Evolutionary conservation across 345 rosid species (phyloP), one percentile per base, ranked within the genome.

Genomic region (Eucalyptus curtisii): DNA sequence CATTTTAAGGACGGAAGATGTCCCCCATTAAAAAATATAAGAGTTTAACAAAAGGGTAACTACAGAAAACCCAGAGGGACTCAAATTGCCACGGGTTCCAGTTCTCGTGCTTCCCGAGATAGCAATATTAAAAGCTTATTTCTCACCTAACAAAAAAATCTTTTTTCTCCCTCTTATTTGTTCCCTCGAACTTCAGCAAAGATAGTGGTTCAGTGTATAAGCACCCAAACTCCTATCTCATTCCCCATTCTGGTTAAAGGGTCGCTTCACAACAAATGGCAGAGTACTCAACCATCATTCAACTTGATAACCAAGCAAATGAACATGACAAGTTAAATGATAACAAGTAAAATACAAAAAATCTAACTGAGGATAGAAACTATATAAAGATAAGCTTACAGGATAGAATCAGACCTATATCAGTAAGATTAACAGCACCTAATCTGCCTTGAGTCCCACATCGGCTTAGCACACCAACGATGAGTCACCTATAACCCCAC

Each of bases 91-190:
- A 5, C 1, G 25, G 7, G 66, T 59, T 59, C 66, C 15, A 10
- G 0, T 31, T 59, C 14, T 59, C n/a, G 0, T 59, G 31, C n/a
- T 59, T 59, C 2, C 31, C 4, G 0, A 25, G n/a, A 59, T 68
- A 24, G 27, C 10, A 10, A 55, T 55, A 55, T 52, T 6, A 22
- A 55, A 55, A 55, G 3, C 13, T 10, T 55, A 55, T 55, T 55
- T 55, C 61, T 55, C 61, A 8, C 12, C 61, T 24, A 55, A 55
- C 0, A 55, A 55, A 55, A 55, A 6, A 55, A 4, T 55, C 12
- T 55, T 22, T 55, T 55, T 55, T 55, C 3, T 22, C 0, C 25
- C 61, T 55, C 10, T 45, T 6, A 57, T 57, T 57, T 57, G n/a
- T 57, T 57, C 14, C 64, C 64, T 25, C 2, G 13, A 57, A 57